Evolutionary conservation across 495 filamentous ascomycete species (phyloP).

Genomic region (Penicillium soppii): DNA sequence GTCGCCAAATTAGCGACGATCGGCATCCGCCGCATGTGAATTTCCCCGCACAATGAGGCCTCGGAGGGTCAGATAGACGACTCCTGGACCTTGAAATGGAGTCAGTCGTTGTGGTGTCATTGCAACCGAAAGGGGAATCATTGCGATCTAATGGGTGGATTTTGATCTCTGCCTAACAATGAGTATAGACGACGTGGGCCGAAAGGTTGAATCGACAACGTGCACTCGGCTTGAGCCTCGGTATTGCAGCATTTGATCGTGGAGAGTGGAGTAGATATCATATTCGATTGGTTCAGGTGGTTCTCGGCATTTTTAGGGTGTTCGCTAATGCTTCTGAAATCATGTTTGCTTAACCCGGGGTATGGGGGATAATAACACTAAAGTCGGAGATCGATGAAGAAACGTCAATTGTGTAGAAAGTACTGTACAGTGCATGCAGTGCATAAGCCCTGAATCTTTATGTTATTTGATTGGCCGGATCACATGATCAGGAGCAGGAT

Average conservation of each 20-base stretch:
- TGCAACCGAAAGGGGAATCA: slow-evolving; percentile 4
- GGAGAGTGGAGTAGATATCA: not conserved
- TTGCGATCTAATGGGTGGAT: not conserved
- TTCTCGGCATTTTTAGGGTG: not conserved
- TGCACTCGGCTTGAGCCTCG: slow-evolving; percentile 3
- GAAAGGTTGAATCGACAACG: not conserved
- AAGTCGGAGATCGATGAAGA: not conserved
- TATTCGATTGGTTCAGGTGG: not conserved
- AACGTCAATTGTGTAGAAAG: no score
- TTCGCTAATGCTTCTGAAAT: not conserved
- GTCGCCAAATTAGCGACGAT: slow-evolving; percentile 7
- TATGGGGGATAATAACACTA: not conserved
- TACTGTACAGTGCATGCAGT: no score
- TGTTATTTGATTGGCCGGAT: no score
- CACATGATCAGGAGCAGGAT: no score
- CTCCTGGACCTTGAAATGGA: not conserved
- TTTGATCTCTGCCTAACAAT: slow-evolving; percentile 4
- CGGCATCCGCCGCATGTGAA: slow-evolving; percentile 17
- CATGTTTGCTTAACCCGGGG: not conserved
- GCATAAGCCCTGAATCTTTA: no score
- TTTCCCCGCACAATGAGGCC: slow-evolving; percentile 10
- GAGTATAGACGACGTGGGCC: not conserved
- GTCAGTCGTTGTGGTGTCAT: not conserved
- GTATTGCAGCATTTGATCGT: slow-evolving; percentile 3
- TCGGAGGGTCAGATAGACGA: not conserved